phyloP scores from a whole-genome alignment of 805 yeast species.

The Saccharomycopsis fermentans region DNA sequence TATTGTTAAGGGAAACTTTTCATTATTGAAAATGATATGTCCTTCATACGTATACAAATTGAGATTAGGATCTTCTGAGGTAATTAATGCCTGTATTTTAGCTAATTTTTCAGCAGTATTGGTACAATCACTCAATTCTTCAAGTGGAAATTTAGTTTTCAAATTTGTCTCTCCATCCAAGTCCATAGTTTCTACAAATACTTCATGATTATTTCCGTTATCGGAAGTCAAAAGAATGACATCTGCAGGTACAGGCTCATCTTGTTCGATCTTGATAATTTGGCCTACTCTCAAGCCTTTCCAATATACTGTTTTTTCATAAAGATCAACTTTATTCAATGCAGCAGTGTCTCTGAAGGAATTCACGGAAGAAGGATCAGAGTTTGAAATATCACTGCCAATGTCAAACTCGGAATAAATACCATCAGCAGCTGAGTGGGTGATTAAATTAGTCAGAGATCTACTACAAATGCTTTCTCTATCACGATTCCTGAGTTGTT shows the following conservation, averaged over 20 bases:
- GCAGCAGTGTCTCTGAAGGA: constrained; percentile 13
- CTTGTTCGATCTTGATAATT: constrained; percentile 55
- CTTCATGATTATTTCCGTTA: constrained; percentile 44
- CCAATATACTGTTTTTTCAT: constrained; percentile 43
- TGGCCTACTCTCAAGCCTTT: constrained; percentile 82
- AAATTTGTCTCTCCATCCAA: constrained; percentile 94
- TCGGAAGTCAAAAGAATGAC: constrained; percentile 59
- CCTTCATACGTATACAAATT: constrained; percentile 93
- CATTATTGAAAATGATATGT: constrained; percentile 33
- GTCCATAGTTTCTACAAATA: constrained; percentile 91
- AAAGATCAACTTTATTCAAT: constrained; percentile 27
- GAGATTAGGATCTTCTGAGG: constrained; percentile 83
- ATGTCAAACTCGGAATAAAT: constrained; percentile 70
- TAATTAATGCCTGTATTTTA: constrained; percentile 41
- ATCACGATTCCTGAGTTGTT: constrained; percentile 5
- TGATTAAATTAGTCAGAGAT: background rate
- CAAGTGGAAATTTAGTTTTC: constrained; percentile 62
- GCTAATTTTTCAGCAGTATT: constrained; percentile 41
- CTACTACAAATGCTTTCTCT: constrained; percentile 10
- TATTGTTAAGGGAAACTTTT: constrained; percentile 53
- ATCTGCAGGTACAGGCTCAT: constrained; percentile 96
- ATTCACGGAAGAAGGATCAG: constrained; percentile 6
- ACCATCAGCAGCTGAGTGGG: constrained; percentile 7
- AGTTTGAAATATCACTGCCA: constrained; percentile 21
- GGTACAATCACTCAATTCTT: constrained; percentile 45